Evolutionary conservation across 768 basidiomycete species (phyloP), one percentile per base, ranked within the genome.

Genomic region (Leccinum imitatum): DNA sequence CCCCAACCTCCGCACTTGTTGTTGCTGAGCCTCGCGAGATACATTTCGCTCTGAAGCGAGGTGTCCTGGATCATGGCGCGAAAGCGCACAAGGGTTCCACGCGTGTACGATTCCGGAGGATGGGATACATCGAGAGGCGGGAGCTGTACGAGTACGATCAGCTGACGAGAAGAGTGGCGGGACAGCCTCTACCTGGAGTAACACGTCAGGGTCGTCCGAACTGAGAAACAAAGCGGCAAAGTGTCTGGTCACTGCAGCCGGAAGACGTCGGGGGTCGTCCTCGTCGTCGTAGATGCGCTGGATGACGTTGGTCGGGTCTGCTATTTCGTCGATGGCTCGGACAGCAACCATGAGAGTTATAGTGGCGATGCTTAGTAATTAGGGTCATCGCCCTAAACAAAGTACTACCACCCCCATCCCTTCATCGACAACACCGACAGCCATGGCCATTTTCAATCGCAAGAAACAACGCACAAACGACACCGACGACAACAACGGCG

Each of bases 11-110:
- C 90, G 58, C 81, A 84, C 47, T 67, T 68, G 1, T 77, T 78
- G 37, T 76, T 70, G 47, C 67, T 58, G 25, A 76, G 71, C 46
- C 68, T 78, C 3, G 84, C 80, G 46, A 90, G 76, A 71, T 93
- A 93, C 62, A 94, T 77, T 68, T 92, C 89, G 0, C 84, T 82
- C 6, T 87, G 84, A 17, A 82, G 69, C 3, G 90, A 90, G 2
- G 90, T 91, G 68, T 93, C 91, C 70, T 94, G 92, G 31, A 93
- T 79, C 87, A 93, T 90, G 25, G 82, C 87, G 33, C 84, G 81
- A 71, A 93, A 92, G 19, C 82, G 78, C 3, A 93, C 88, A 4
- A 93, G 79, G 0, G 84, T 73, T n/a, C 85, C 77, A 60, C 80
- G 75, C 10, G 70, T 68, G 65, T 84, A 80, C 3, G 74, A 74